Conservation (phyloP, 2,329 filamentous ascomycete species). For the Coleophoma crateriformis region DNA sequence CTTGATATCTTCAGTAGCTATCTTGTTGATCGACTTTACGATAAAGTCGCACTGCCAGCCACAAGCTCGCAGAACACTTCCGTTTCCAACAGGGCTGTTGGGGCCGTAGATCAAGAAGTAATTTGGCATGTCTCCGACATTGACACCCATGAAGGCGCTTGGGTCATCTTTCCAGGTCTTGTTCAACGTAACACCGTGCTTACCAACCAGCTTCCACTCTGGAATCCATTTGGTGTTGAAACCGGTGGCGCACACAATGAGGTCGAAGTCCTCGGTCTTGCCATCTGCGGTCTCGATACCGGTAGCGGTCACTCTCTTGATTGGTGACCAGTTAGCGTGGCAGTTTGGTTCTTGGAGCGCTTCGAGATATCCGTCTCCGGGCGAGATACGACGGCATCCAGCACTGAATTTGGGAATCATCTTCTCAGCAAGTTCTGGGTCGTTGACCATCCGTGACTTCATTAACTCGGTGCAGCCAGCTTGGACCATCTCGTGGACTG, state of each 20-base stretch:
- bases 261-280: constrained; percentile 27
- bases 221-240: constrained; percentile 20
- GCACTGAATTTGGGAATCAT: constrained; percentile 31
- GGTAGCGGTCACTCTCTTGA: constrained; percentile 37
- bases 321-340: constrained; percentile 24
- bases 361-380: constrained; percentile 65
- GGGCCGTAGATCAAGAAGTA: constrained; percentile 4
- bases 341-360: constrained; percentile 22
- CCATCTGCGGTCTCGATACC: constrained; percentile 24
- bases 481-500: neutral
- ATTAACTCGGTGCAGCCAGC: neutral
- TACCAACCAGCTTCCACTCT: constrained; percentile 16
- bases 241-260: constrained; percentile 25
- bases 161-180: constrained; percentile 16
- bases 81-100: constrained; percentile 5
- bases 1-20: constrained; percentile 27
- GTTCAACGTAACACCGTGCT: constrained; percentile 14
- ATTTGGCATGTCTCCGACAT: constrained; percentile 8
- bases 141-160: constrained; percentile 21
- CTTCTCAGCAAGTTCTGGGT: constrained; percentile 32
- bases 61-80: constrained; percentile 15
- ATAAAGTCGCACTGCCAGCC: constrained; percentile 29
- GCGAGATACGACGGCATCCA: constrained; percentile 63
- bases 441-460: neutral
- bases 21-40: constrained; percentile 24